Evolutionary conservation across 1,284 basidiomycete species (phyloP).

Genomic region (Agaricales sp.): DNA sequence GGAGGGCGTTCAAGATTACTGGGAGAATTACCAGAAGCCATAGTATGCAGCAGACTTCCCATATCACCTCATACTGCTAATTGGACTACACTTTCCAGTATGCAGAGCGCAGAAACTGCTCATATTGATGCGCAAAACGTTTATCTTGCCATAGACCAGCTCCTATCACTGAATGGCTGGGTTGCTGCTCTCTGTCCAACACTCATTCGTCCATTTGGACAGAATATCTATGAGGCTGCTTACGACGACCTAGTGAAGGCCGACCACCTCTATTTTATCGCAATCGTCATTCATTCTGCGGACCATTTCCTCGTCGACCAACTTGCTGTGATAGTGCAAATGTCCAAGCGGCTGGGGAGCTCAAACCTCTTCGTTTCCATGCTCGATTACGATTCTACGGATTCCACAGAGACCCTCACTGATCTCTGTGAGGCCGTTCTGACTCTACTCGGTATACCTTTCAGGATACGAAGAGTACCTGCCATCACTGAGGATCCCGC

Average conservation of each 20-base stretch:
- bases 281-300: conserved; percentile 89
- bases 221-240: conserved; percentile 72
- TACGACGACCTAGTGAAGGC: conserved; percentile 80
- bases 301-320: conserved; percentile 97
- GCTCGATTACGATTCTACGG: conserved; percentile 88
- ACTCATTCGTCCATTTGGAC: conserved; percentile 81
- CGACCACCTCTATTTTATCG: conserved; percentile 86
- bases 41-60: conserved; percentile 43
- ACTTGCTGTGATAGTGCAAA: conserved; percentile 89
- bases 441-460: conserved; percentile 83
- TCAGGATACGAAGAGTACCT: conserved; percentile 78
- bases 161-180: conserved; percentile 93
- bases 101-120: conserved; percentile 69
- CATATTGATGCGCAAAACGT: conserved; percentile 86
- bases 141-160: conserved; percentile 77
- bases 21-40: conserved; percentile 84
- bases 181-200: conserved; percentile 94
- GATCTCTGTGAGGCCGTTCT: conserved; percentile 91
- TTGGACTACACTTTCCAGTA: conserved; percentile 32
- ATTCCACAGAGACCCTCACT: conserved; percentile 85
- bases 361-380: conserved; percentile 89
- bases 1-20: conserved; percentile 78
- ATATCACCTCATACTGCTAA: not conserved
- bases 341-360: conserved; percentile 80
- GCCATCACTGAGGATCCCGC: conserved; percentile 81